Evolutionary conservation across 257 asterid species (phyloP), one percentile per base, ranked within the genome.

Genomic region (Solanum dulcamara): DNA sequence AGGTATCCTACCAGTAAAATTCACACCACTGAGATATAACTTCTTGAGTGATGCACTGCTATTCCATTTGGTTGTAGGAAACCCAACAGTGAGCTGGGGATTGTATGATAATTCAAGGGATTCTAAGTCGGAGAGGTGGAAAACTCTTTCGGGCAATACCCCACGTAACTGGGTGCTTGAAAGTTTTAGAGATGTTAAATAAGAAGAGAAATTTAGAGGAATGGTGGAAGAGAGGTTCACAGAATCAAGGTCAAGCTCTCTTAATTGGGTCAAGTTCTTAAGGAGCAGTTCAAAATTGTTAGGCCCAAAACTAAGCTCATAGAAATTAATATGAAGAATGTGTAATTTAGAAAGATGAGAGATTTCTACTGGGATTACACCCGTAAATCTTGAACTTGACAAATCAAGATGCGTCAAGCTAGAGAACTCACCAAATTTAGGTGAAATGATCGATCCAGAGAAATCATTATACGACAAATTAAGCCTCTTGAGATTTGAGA

Each of bases 371-470:
- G 67, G 67, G 17, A 59, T 59, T 10, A 59, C 0, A 10, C 33
- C 68, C 22, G 86, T 60, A 77, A 86, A 88, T 55, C 30, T 48
- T 6, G 90, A 88, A 48, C 3, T 1, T 4, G 86, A 88, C 44
- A 86, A 74, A 26, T 80, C 84, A 24, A 88, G 89, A 40, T 86
- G 79, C 3, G 86, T 84, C 70, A 86, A 71, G 14, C 46, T n/a
- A 1, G 40, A 32, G 22, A 88, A 46, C 30, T n/a, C 35, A 0
- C 84, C 84, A 38, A 88, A 83, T 32, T 84, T 79, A 14, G 35
- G 59, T 6, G 85, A 84, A 53, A 88, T 86, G 14, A n/a, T 5
- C 1, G 89, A 86, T 24, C 38, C 26, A 5, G 66, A 46, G 84
- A 88, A 80, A 40, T 86, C 0, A 81, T 84, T 86, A 66, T 10